Evolutionary conservation across 2,329 filamentous ascomycete species (phyloP).

Genomic region (Nigrograna mackinnonii): DNA sequence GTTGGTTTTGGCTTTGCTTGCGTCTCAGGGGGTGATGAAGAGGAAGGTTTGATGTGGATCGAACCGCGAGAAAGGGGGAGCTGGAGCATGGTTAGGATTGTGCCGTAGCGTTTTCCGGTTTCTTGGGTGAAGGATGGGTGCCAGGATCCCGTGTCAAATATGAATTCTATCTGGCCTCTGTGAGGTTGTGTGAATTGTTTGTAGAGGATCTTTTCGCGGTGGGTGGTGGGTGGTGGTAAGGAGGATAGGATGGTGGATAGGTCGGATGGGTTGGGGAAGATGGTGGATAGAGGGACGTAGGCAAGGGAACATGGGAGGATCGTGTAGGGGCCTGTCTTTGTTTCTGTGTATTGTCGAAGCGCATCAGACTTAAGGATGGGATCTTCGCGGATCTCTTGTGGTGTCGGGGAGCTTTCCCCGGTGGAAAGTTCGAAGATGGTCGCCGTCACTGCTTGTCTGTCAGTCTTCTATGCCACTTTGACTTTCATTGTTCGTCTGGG

Average conservation of each 20-base stretch:
- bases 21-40: not conserved
- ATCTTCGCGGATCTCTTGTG: conserved; percentile 10
- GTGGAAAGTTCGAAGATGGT: conserved; percentile 6
- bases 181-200: conserved; percentile 7
- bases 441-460: conserved; percentile 44
- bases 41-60: conserved; percentile 11
- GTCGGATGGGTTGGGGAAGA: conserved; percentile 26
- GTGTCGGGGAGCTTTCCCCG: too few relatives aligned
- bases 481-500: too few relatives aligned
- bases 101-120: conserved; percentile 15
- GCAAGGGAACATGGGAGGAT: conserved; percentile 46
- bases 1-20: too few relatives aligned
- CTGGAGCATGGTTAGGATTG: conserved; percentile 25
- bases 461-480: too few relatives aligned
- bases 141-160: conserved; percentile 17
- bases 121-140: conserved; percentile 6
- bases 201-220: conserved; percentile 7
- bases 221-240: not conserved
- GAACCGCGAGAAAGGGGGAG: conserved; percentile 18
- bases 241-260: conserved; percentile 13
- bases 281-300: conserved; percentile 47
- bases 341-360: conserved; percentile 39
- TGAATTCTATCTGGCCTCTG: conserved; percentile 13
- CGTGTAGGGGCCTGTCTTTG: conserved; percentile 41
- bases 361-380: conserved; percentile 22